phyloP scores from a whole-genome alignment of 208 protist genomes.

The Trypanosoma mega region DNA sequence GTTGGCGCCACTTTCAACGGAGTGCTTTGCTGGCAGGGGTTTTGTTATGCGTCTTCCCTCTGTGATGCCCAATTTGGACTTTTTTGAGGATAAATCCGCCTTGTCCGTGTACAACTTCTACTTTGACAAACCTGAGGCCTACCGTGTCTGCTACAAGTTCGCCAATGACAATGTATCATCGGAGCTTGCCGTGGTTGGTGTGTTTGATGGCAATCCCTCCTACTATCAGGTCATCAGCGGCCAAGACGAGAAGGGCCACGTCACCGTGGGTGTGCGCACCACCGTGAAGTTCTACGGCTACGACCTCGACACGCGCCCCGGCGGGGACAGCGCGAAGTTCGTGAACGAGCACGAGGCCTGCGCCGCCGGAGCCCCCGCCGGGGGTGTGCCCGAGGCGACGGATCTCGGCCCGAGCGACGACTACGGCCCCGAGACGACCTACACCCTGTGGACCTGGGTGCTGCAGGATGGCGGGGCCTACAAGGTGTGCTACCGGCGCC shows the following conservation, averaged over 20 bases:
- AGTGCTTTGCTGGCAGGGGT: constrained; percentile 7
- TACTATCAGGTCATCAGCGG: constrained; percentile 66
- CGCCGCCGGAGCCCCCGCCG: constrained; percentile 45
- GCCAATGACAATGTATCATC: not conserved
- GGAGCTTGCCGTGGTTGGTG: constrained; percentile 52
- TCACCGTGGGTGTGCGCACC: constrained; percentile 33
- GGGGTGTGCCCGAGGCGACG: constrained; percentile 50
- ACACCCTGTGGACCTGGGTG: constrained; percentile 52
- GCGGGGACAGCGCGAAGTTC: constrained; percentile 71
- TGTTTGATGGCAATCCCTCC: constrained; percentile 61
- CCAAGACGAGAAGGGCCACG: constrained; percentile 29
- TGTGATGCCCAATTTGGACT: not conserved
- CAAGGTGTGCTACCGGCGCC: constrained; percentile 75
- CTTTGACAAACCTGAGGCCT: constrained; percentile 41
- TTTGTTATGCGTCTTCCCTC: constrained; percentile 15
- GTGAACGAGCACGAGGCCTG: constrained; percentile 55
- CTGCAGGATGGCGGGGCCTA: constrained; percentile 47
- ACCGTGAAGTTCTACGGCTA: constrained; percentile 78
- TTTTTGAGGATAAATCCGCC: not conserved
- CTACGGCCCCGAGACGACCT: constrained; percentile 70
- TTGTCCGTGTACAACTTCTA: constrained; percentile 33
- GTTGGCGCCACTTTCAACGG: constrained; percentile 22
- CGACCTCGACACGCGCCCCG: constrained; percentile 64
- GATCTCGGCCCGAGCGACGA: constrained; percentile 57
- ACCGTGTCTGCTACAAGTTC: constrained; percentile 54